Base-by-base conservation (phyloP, 2,329 filamentous ascomycete species). In the Aspergillus sp. region DNA sequence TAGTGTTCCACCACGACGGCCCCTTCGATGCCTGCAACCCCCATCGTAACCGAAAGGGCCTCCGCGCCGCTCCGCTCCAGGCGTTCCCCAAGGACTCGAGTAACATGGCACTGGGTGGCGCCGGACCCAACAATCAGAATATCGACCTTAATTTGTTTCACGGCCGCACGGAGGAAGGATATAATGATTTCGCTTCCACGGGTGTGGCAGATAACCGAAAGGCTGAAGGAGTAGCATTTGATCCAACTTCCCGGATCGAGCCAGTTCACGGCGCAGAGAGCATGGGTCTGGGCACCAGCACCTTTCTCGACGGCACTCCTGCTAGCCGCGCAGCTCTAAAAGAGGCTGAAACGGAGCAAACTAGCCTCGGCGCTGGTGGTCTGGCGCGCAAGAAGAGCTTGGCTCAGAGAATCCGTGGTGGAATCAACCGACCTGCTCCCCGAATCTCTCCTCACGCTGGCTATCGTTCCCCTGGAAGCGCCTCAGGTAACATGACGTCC, bases 21-120 rank as follows among this genome's bases (percentile, higher is more conserved):
- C 95, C 95, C 4, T 99, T 97, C 71, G 95, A 99, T 77, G 95
- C 95, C 22, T 91, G 95, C 76, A 96, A 97, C 76, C 93, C 95
- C 4, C 91, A 96, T 76, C 91, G 95, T 66, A 99, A 98, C 77
- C 89, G 91, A 61, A 91, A 91, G 73, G 91, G 89, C 70, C 89
- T 90, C 71, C 87, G 89, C 63, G 88, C 91, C 58, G 93, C 95
- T 7, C 95, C 95, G 0, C 97, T 99, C 92, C 89, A 96, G 75
- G 95, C 95, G 2, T 99, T 98, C 78, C 92, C 95, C 23, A 91
- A 92, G 71, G 92, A 91, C 70, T 97, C 93, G 1, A 85, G 91
- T 63, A 99, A 99, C 82, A 98, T 97, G 82, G 89, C 89, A 1
- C 80, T 99, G 13, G 94, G 94, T 59, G 95, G 95, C 13, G 84